Conservation (phyloP, 2,329 filamentous ascomycete genomes). For the Beauveria australis region DNA sequence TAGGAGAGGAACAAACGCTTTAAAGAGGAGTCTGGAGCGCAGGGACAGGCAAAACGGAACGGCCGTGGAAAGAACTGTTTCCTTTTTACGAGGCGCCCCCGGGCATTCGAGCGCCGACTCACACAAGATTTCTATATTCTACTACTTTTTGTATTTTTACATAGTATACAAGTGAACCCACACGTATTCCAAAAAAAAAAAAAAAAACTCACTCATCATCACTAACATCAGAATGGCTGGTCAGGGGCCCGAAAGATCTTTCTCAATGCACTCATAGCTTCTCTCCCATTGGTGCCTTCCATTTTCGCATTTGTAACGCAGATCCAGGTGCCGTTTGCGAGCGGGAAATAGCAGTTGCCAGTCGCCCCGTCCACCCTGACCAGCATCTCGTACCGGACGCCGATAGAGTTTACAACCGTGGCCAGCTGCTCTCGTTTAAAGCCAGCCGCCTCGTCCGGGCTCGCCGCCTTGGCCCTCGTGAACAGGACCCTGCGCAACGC, state of each 20-base stretch:
- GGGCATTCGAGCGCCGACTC: too few relatives aligned
- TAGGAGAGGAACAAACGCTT: too few relatives aligned
- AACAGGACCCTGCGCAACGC: conserved; percentile 31
- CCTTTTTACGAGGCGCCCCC: too few relatives aligned
- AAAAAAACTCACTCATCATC: too few relatives aligned
- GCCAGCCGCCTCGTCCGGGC: conserved; percentile 11
- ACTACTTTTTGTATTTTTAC: too few relatives aligned
- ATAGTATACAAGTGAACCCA: too few relatives aligned
- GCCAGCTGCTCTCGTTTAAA: background rate
- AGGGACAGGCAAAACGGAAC: too few relatives aligned
- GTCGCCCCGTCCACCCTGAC: conserved; percentile 11
- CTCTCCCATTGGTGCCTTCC: conserved; percentile 23
- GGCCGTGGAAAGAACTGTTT: too few relatives aligned
- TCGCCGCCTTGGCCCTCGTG: conserved; percentile 21
- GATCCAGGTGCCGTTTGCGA: conserved; percentile 17
- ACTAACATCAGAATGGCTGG: too few relatives aligned
- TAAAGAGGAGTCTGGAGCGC: too few relatives aligned
- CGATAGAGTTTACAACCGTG: background rate
- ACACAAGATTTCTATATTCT: too few relatives aligned
- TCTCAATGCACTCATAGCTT: conserved; percentile 20
- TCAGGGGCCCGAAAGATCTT: conserved; percentile 8
- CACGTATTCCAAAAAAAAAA: too few relatives aligned
- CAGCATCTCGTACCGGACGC: background rate
- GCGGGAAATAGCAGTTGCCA: conserved; percentile 18
- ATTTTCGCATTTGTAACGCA: conserved; percentile 25